Evolutionary conservation across 306 rosid species (phyloP).

Genomic region (Crotalaria pallida): DNA sequence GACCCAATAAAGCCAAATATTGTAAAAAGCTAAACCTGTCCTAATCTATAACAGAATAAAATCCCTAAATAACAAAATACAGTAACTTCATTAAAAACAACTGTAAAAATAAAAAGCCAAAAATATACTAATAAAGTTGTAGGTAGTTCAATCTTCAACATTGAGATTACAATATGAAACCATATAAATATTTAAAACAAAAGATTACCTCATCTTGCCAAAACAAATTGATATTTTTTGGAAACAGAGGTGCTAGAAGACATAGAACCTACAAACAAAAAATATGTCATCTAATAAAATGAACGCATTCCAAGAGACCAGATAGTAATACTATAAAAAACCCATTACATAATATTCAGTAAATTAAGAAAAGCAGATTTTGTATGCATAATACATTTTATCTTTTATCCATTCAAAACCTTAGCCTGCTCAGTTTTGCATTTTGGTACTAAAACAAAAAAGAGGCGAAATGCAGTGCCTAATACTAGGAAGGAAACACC

Average conservation of each 20-base stretch:
- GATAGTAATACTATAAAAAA: background rate
- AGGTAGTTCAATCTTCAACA: background rate
- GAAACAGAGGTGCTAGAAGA: conserved; percentile 83
- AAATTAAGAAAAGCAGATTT: conserved; percentile 1
- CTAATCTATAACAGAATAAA: background rate
- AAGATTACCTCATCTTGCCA: conserved; percentile 96
- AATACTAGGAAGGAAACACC: conserved; percentile 5
- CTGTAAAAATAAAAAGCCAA: background rate
- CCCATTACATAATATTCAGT: background rate
- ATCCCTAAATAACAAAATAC: too few relatives aligned
- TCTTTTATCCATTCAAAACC: background rate
- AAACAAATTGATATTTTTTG: conserved; percentile 68
- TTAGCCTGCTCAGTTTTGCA: background rate
- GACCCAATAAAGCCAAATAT: background rate
- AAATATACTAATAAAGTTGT: too few relatives aligned
- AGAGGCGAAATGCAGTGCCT: background rate
- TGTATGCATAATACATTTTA: background rate
- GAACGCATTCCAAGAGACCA: background rate
- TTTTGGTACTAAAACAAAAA: background rate
- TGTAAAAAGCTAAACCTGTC: background rate
- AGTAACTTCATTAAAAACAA: background rate
- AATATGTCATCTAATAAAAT: conserved; percentile 24
- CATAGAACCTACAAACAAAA: conserved; percentile 67
- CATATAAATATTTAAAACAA: conserved; percentile 1
- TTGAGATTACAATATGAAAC: background rate